Evolutionary conservation across 768 basidiomycete genomes (phyloP), one percentile per base, ranked within the genome.

Genomic region (Krasilnikovozyma curviuscula): DNA sequence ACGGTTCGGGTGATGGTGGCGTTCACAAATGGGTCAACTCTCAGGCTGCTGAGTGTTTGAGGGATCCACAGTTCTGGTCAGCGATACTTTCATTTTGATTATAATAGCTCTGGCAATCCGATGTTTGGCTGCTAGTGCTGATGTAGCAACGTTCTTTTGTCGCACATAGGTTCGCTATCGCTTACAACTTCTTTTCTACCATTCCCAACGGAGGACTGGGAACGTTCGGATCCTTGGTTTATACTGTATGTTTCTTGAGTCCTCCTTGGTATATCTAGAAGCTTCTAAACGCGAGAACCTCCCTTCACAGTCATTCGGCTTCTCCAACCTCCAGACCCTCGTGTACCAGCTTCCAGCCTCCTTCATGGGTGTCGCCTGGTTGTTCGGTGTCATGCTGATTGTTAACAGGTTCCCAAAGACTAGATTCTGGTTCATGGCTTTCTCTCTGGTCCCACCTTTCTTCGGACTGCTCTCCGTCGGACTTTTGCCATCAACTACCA

Each of bases 181-280:
- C 30, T 7, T 52, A 50, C 53, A 54, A 53, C 48, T 24, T 57
- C 28, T 31, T 48, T 8, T 35, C 52, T 7, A 50, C 48, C 27
- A 54, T 59, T 25, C 56, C 56, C 33, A 57, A 55, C 31, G 57
- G 57, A 29, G 55, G 30, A 9, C 32, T 55, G 7, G 40, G 40
- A 42, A 42, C 40, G 3, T 42, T 42, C 24, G 40, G 40, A 27
- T 5, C 5, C 9, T 40, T 30, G 14, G 48, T 58, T 31, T 50
- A 48, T 25, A 21, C 19, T 7, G 46, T 42, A 28, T 56, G n/a
- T n/a, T n/a, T n/a, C n/a, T n/a, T n/a, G n/a, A n/a, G n/a, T n/a
- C n/a, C n/a, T n/a, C n/a, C n/a, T n/a, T n/a, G n/a, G n/a, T n/a
- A n/a, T n/a, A n/a, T n/a, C n/a, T n/a, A n/a, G n/a, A n/a, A n/a